phyloP scores from a whole-genome alignment of 306 rosid genomes.

The Vachellia pachyceras region DNA sequence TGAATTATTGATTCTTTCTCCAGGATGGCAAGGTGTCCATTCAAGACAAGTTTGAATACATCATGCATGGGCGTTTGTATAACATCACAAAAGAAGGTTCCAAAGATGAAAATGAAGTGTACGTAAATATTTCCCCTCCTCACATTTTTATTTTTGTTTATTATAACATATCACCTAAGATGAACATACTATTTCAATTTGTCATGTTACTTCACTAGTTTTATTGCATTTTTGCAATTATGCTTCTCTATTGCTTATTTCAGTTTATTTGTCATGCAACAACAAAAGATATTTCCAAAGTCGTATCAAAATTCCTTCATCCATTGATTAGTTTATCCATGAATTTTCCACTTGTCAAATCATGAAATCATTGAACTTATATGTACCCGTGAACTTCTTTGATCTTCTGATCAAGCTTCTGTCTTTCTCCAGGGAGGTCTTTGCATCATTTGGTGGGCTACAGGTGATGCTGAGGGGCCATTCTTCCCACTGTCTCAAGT shows the following conservation, averaged over 20 bases:
- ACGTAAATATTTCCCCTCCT: constrained; percentile 43
- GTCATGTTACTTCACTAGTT: not conserved
- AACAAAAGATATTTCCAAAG: not conserved
- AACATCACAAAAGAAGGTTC: constrained; percentile 57
- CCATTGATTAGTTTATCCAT: not conserved
- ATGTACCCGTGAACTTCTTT: not conserved
- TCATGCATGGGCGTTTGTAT: constrained; percentile 86
- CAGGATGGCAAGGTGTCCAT: constrained; percentile 78
- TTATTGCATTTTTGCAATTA: not conserved
- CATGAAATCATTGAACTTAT: constrained; percentile 5
- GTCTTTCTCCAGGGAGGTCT: constrained; percentile 66
- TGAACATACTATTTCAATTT: not conserved
- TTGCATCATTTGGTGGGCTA: constrained; percentile 86
- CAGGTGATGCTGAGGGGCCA: constrained; percentile 83
- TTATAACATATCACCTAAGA: not conserved
- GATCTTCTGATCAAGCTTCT: constrained; percentile 19
- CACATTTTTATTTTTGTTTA: constrained; percentile 12
- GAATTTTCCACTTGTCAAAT: not conserved
- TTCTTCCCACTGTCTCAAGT: constrained; percentile 43
- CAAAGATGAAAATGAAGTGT: constrained; percentile 63
- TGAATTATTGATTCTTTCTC: constrained; percentile 38
- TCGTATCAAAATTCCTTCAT: not conserved
- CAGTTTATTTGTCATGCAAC: not conserved
- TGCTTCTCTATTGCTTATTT: constrained; percentile 1
- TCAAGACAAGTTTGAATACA: constrained; percentile 87